A percentile compares a stretch with the other conserved stretches of the same genome.
These are phyloP conservation scores for Isatis tinctoria DNA, from an alignment of 345 rosid species.

Conservation along the genomic window DNA sequence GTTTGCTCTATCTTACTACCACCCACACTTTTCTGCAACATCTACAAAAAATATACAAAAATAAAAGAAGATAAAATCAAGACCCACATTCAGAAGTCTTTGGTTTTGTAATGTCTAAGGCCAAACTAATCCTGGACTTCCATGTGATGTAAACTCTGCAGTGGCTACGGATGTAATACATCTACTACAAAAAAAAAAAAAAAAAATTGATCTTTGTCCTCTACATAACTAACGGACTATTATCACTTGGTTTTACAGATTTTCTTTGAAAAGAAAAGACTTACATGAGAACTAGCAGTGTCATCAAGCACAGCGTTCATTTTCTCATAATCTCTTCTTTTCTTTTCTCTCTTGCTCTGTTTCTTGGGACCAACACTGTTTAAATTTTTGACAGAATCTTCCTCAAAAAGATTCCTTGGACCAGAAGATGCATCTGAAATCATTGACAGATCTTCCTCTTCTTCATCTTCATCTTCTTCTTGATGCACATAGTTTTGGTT, in stretches of 20 bases:
- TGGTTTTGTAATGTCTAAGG: not conserved
- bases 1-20: constrained; percentile 36
- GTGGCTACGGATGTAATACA: not conserved
- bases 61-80: not conserved
- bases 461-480: constrained; percentile 40
- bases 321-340: constrained; percentile 35
- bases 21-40: constrained; percentile 39
- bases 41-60: not conserved
- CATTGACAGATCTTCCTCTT: constrained; percentile 75
- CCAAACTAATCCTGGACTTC: not conserved
- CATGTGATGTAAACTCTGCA: not conserved
- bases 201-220: not conserved
- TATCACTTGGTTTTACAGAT: not conserved
- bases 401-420: constrained; percentile 63
- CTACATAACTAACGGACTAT: not conserved
- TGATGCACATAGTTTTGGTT: constrained; percentile 14
- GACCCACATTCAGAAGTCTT: not conserved
- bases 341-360: constrained; percentile 38
- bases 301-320: constrained; percentile 64
- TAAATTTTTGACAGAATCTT: constrained; percentile 25
- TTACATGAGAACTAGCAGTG: constrained; percentile 87
- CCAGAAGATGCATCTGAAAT: constrained; percentile 99
- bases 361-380: constrained; percentile 27
- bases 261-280: not conserved
- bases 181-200: not conserved